Conservation (phyloP, 192 early-diverging fungal species). For the Geranomyces variabilis region DNA sequence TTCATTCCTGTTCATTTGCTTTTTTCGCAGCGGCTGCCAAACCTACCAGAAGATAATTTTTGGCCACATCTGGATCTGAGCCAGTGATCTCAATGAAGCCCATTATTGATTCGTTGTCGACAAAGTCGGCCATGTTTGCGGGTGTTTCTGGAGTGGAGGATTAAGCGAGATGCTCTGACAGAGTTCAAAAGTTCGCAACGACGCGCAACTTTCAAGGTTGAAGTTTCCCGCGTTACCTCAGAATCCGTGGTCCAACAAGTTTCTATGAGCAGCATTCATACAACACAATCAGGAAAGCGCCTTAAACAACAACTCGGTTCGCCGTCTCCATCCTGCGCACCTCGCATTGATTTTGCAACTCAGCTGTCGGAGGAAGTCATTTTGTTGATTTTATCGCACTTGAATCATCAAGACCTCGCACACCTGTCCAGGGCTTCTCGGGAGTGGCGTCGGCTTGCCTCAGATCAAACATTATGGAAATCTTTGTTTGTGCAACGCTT, state of each 20-base stretch:
- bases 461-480: conserved; percentile 58
- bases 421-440: conserved; percentile 37
- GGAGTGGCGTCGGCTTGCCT: conserved; percentile 48
- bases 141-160: no score
- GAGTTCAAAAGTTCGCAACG: no score
- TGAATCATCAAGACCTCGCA: conserved; percentile 45
- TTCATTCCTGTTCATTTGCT: no score
- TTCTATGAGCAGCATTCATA: no score
- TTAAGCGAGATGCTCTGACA: no score
- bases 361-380: conserved; percentile 52
- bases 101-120: conserved; percentile 35
- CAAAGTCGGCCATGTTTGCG: conserved; percentile 1
- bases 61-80: conserved; percentile 71
- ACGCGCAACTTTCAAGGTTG: no score
- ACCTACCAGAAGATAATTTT: conserved; percentile 68
- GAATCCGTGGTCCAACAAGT: no score
- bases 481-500: conserved; percentile 47
- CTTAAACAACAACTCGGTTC: no score
- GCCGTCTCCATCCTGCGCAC: background rate
- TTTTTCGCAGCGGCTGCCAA: background rate
- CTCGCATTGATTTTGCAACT: background rate
- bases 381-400: conserved; percentile 46
- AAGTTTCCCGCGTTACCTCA: no score
- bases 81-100: conserved; percentile 63
- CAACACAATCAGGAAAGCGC: no score